Base-by-base conservation (phyloP, 2,329 filamentous ascomycete species). In the Epichloe gansuensis region DNA sequence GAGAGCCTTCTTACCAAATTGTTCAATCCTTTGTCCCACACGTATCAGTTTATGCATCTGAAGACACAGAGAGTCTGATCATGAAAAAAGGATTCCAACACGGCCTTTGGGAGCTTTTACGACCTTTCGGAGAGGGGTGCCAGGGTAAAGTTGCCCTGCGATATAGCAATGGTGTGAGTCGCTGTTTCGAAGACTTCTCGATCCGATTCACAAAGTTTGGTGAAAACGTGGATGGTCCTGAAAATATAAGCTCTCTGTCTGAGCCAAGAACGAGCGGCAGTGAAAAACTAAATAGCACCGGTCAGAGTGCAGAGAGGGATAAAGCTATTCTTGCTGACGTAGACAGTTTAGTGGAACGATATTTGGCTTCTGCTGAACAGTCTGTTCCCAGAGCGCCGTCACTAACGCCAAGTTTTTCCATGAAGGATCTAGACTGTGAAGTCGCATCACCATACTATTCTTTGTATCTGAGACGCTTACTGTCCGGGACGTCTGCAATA, bases 71-170 rank as follows among this genome's bases (percentile, higher is more conserved):
- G 63, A 78, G 84, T 53, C 70, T 98, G 53, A 77, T 89, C 51
- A 76, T 75, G 54, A 82, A 85, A 57, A 98, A 98, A 69, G 94
- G 94, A 0, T 87, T 97, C 58, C 74, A 80, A 40, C 77, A 82
- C 44, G 90, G 91, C 0, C 74, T 98, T 47, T 84, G 89, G 73
- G 87, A 95, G 66, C 72, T 98, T 25, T 71, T 98, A 52, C 77
- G 91, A 49, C 91, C 93, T 0, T 98, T 95, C 70, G 93, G 93
- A 34, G 93, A 98, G 68, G 80, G 77, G 15, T 78, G 97, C 0
- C 80, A 85, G 48, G 93, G 93, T 34, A 95, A 93, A 63, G 85
- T 98, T 49, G 87, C 87, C 3, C 84, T 97, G 51, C 76, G 93
- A 60, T 93, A 98, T 68, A 96, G 90, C 63, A 82, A 87, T 59